Evolutionary conservation across 2,329 filamentous ascomycete genomes (phyloP), one percentile per base, ranked within the genome.

Genomic region (Hymenoscyphus albidus): DNA sequence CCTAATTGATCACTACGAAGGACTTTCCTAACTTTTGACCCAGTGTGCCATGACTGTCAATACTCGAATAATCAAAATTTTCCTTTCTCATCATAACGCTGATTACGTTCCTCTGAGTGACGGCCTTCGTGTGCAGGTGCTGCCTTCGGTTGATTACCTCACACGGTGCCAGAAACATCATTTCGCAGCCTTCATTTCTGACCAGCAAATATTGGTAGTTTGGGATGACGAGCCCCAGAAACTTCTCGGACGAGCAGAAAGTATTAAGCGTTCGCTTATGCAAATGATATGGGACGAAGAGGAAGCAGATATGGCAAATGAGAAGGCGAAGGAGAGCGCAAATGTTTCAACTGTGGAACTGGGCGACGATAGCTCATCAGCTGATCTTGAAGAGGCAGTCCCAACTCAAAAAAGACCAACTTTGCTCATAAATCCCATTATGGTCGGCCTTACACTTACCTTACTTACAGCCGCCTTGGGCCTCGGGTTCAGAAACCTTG

Each of bases 11-110:
- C 13, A 13, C 16, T 32, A 27, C 44, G 16, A 18, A 31, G 6
- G 3, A 32, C 44, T 39, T 13, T 57, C 35, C 65, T 68, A 58
- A 73, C 65, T 40, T 9, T n/a, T 38, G 9, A 14, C 51, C 58
- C 58, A 88, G 84, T 85, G 82, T 70, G 87, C 87, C 60, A 88
- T 90, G 82, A 90, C 88, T 3, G 80, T 89, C 68, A 88, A 85
- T 72, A 89, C 87, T 3, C 80, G 82, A 65, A 82, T 89, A 51
- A 86, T 89, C 71, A 83, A 84, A 68, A 80, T 87, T 35, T 82
- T 90, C 67, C 77, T 89, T 6, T 71, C 74, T 3, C 77, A 81
- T 64, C 76, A 80, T 59, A 80, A 78, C 57, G 69, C 78, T 27
- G 77, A 83, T 16, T 87, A 83, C 68, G 83, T 90, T 10, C 85